phyloP scores from a whole-genome alignment of 352 stramenopile species.

The Globisporangium iwayamae region DNA sequence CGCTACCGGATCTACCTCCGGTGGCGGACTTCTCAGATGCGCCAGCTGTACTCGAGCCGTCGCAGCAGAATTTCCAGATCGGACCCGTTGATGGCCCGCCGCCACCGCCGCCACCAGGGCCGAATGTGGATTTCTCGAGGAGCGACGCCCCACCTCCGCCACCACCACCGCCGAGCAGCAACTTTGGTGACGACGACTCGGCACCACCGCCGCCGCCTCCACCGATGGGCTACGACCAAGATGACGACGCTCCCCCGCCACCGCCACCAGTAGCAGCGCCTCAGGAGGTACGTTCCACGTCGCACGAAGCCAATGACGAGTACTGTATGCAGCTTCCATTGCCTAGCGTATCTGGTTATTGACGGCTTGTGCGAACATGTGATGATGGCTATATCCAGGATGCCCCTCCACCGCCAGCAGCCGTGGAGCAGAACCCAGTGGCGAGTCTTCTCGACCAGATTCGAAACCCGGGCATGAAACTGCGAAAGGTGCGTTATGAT shows the following conservation, averaged over 20 bases:
- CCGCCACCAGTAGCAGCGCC: slow-evolving; percentile 32
- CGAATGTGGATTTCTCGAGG: slow-evolving; percentile 54
- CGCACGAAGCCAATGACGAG: not conserved
- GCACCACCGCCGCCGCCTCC: slow-evolving; percentile 41
- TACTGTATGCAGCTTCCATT: not conserved
- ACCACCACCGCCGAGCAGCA: slow-evolving; percentile 43
- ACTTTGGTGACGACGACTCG: slow-evolving; percentile 44
- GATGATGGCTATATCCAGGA: slow-evolving; percentile 20
- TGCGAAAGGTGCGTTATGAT: slow-evolving; percentile 42
- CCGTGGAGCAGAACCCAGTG: slow-evolving; percentile 26
- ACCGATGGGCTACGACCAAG: slow-evolving; percentile 22
- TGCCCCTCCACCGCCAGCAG: slow-evolving; percentile 24
- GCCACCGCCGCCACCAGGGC: slow-evolving; percentile 56
- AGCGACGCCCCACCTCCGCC: slow-evolving; percentile 35
- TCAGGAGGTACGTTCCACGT: slow-evolving; percentile 26
- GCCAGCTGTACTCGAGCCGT: slow-evolving; percentile 58
- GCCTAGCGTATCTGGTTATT: not conserved
- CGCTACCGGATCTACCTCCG: slow-evolving; percentile 60
- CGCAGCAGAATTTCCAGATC: slow-evolving; percentile 50
- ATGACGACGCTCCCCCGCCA: slow-evolving; percentile 44
- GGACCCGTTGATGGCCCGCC: slow-evolving; percentile 61
- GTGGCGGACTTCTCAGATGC: slow-evolving; percentile 64
- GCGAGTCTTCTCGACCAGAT: slow-evolving; percentile 58
- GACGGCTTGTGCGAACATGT: not conserved
- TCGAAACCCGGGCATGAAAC: slow-evolving; percentile 51